Conservation (phyloP, 805 yeast species). For the Metschnikowia koreensis region DNA sequence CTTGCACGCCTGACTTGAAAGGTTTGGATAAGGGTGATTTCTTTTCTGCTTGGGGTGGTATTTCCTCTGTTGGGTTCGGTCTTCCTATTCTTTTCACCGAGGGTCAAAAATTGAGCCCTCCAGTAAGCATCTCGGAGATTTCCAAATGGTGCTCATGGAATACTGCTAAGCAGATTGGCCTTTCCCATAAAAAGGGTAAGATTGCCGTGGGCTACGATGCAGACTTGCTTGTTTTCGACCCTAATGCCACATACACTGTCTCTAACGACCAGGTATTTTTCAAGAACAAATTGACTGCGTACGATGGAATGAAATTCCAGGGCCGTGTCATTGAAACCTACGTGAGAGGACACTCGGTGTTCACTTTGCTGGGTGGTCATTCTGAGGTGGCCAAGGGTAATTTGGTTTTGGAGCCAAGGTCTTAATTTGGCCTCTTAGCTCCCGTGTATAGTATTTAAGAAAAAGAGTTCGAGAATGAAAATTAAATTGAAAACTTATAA, state of each 20-base stretch:
- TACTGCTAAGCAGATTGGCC: slow-evolving; percentile 84
- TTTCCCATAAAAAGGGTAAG: slow-evolving; percentile 68
- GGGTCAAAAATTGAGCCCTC: slow-evolving; percentile 51
- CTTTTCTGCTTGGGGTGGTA: slow-evolving; percentile 95
- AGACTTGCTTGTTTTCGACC: slow-evolving; percentile 81
- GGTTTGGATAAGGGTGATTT: slow-evolving; percentile 82
- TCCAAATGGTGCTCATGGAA: slow-evolving; percentile 77
- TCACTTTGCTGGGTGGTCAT: slow-evolving; percentile 54
- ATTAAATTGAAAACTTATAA: no score
- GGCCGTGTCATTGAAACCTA: slow-evolving; percentile 82
- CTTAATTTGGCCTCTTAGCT: neutral
- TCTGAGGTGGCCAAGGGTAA: slow-evolving; percentile 57
- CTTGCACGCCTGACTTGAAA: slow-evolving; percentile 90
- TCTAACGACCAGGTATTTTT: slow-evolving; percentile 59
- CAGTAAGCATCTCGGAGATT: slow-evolving; percentile 58
- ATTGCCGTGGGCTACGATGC: slow-evolving; percentile 80
- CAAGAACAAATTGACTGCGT: slow-evolving; percentile 88
- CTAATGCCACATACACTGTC: slow-evolving; percentile 48
- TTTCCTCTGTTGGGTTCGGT: slow-evolving; percentile 89
- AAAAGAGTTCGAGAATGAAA: no score
- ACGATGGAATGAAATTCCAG: slow-evolving; percentile 61
- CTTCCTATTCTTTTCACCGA: slow-evolving; percentile 79
- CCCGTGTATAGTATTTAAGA: neutral
- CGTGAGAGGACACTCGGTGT: slow-evolving; percentile 72
- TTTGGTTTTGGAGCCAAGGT: slow-evolving; percentile 60